Percentiles rank a stretch among this genome's conserved stretches.
Conservation (phyloP, 2,329 filamentous ascomycete species). For the Calonectria fujianensis region DNA sequence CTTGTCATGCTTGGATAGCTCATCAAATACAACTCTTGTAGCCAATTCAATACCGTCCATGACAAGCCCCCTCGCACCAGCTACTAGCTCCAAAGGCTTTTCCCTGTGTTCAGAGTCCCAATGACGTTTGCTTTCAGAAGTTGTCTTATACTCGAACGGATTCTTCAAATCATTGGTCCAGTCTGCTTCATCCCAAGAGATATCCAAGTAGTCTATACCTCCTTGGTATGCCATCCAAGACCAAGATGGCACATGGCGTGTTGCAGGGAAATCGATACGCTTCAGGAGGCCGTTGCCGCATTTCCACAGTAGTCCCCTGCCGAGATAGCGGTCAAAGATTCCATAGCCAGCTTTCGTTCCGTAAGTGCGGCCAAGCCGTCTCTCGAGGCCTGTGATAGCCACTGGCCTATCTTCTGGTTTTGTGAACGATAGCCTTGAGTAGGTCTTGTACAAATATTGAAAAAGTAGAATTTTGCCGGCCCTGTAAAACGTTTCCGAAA, state of each 20-base stretch:
- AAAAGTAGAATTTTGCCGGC: constrained; percentile 9
- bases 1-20: neutral
- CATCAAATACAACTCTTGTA: neutral
- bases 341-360: neutral
- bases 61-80: neutral
- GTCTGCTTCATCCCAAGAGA: neutral
- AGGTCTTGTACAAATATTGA: constrained; percentile 3
- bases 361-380: neutral
- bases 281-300: neutral
- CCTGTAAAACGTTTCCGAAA: neutral
- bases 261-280: neutral
- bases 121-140: neutral
- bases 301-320: neutral
- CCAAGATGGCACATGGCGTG: neutral
- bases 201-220: neutral
- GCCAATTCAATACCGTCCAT: neutral
- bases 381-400: constrained; percentile 1
- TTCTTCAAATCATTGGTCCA: neutral
- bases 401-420: neutral
- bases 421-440: neutral
- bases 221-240: constrained; percentile 10
- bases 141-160: constrained; percentile 3
- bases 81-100: neutral
- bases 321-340: constrained; percentile 1
- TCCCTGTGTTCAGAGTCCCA: constrained; percentile 11